phyloP scores from a whole-genome alignment of 2,329 filamentous ascomycete genomes.

The Exserohilum rostratum region DNA sequence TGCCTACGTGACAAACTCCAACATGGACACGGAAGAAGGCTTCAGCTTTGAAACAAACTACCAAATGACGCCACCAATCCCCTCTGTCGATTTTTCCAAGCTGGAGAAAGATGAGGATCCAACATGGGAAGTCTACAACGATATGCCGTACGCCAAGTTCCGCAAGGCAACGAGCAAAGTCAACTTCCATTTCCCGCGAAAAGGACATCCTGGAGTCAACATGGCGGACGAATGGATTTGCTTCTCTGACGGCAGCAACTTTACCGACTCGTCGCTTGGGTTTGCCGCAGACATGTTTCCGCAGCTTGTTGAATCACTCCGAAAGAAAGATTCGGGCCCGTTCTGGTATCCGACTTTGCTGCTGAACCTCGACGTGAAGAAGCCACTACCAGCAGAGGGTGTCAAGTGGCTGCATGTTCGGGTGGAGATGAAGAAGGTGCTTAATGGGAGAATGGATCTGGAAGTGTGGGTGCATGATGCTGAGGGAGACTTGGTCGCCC shows the following conservation, averaged over 20 bases:
- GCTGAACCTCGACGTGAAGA: conserved; percentile 79
- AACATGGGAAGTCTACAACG: conserved; percentile 54
- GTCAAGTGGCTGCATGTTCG: conserved; percentile 75
- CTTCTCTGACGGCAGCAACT: conserved; percentile 63
- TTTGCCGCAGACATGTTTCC: conserved; percentile 74
- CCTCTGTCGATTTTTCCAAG: conserved; percentile 51
- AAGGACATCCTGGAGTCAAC: conserved; percentile 49
- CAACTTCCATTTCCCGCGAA: conserved; percentile 59
- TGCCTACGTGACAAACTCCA: conserved; percentile 69
- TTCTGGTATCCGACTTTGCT: conserved; percentile 80
- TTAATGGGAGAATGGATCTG: conserved; percentile 75
- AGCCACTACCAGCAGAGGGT: conserved; percentile 68
- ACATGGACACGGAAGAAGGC: conserved; percentile 65
- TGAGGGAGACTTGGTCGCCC: conserved; percentile 67
- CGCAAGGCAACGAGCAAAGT: conserved; percentile 59
- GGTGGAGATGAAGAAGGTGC: conserved; percentile 68
- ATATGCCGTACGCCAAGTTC: conserved; percentile 55
- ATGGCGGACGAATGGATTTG: conserved; percentile 71
- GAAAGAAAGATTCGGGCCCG: conserved; percentile 39
- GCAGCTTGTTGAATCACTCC: conserved; percentile 63
- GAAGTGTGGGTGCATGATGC: conserved; percentile 72
- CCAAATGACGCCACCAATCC: conserved; percentile 55
- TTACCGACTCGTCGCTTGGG: conserved; percentile 68
- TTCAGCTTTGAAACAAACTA: conserved; percentile 63
- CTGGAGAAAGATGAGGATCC: conserved; percentile 54